Evolutionary conservation across 257 asterid species (phyloP).

Genomic region (Solanum bulbocastanum): DNA sequence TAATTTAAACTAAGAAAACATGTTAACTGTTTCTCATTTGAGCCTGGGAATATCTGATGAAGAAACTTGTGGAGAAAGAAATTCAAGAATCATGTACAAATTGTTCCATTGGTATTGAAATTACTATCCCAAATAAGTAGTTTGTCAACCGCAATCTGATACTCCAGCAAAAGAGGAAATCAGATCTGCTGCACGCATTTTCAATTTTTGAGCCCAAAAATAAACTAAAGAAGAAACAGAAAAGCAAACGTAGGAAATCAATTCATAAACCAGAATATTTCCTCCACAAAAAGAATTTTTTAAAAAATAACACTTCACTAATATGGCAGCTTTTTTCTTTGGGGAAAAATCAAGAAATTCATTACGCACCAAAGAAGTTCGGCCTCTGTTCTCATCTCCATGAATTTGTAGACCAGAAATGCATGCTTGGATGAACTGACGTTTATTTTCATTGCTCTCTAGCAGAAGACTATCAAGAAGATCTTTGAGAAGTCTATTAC

Average conservation of each 20-base stretch:
- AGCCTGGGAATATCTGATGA: background rate
- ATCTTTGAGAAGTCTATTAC: constrained; percentile 83
- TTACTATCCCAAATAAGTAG: background rate
- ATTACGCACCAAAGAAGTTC: constrained; percentile 73
- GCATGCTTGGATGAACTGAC: constrained; percentile 96
- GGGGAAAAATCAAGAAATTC: background rate
- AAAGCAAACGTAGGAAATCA: background rate
- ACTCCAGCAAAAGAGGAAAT: background rate
- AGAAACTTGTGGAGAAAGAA: background rate
- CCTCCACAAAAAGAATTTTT: background rate
- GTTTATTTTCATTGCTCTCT: constrained; percentile 86
- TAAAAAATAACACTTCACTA: background rate
- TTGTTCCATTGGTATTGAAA: background rate
- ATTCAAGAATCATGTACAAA: background rate
- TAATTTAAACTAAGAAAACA: background rate
- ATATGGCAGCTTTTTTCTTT: background rate
- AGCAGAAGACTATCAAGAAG: constrained; percentile 91
- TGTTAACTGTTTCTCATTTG: background rate
- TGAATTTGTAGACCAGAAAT: constrained; percentile 87
- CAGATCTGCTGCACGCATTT: background rate
- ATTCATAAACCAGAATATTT: background rate
- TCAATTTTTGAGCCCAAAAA: background rate
- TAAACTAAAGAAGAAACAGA: background rate
- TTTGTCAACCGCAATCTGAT: background rate
- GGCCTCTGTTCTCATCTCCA: constrained; percentile 77